A percentile compares a stretch with the other conserved stretches of the same genome.
Evolutionary conservation across 2,329 filamentous ascomycete species (phyloP).

Genomic region (Cladosporium sp.): DNA sequence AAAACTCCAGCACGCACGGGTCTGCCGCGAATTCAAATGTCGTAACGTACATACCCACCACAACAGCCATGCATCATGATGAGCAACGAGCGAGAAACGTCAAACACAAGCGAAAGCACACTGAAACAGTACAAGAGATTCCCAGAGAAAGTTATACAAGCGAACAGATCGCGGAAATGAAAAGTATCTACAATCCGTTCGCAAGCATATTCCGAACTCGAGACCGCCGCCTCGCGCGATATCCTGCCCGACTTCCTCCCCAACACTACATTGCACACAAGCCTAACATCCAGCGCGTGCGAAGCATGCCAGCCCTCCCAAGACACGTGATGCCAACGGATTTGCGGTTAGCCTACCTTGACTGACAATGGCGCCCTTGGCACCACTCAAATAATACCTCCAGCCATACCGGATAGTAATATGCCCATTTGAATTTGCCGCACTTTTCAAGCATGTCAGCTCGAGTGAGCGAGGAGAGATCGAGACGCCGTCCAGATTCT

Average conservation of each 20-base stretch:
- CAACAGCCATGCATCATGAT: no score
- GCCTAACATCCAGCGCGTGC: not conserved
- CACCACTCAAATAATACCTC: not conserved
- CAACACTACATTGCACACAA: not conserved
- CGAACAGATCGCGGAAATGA: not conserved
- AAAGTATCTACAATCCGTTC: not conserved
- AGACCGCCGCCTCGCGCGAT: not conserved
- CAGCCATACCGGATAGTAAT: not conserved
- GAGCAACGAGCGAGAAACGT: no score
- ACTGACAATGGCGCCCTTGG: not conserved
- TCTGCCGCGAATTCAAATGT: no score
- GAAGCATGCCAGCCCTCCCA: not conserved
- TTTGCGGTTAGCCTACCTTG: not conserved
- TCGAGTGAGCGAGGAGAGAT: not conserved
- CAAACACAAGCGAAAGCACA: no score
- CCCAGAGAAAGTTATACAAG: not conserved
- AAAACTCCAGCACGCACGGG: no score
- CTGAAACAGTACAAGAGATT: not conserved
- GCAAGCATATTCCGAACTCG: not conserved
- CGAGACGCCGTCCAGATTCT: not conserved
- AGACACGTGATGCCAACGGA: not conserved
- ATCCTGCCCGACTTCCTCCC: not conserved
- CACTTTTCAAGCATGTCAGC: not conserved
- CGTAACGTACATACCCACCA: no score
- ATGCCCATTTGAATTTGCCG: not conserved